Conservation (phyloP, 2,329 filamentous ascomycete genomes). For the Calcarisporium arbuscula region DNA sequence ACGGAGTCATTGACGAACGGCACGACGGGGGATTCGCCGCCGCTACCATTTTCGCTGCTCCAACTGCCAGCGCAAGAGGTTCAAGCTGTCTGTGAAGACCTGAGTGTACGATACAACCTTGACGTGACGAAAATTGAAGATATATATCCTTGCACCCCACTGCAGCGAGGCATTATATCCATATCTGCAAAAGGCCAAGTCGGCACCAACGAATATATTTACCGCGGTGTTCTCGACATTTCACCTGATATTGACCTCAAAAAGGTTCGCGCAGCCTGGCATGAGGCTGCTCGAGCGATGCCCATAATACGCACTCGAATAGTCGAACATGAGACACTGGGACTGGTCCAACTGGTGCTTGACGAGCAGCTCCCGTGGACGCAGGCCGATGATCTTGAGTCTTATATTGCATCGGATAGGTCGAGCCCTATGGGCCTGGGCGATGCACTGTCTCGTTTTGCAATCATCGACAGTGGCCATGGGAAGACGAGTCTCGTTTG, state of each 20-base stretch:
- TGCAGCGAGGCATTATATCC: constrained; percentile 30
- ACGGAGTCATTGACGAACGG: no score
- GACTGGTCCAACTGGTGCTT: neutral
- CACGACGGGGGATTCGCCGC: no score
- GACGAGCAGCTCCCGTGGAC: neutral
- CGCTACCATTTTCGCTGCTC: no score
- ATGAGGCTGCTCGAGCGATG: constrained; percentile 1
- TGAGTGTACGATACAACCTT: neutral
- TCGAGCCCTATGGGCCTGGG: neutral
- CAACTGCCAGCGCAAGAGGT: no score
- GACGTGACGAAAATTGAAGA: constrained; percentile 18
- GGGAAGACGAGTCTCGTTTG: neutral
- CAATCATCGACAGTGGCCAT: neutral
- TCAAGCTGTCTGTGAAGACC: no score
- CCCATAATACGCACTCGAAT: constrained; percentile 4
- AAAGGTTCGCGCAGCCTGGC: constrained; percentile 10
- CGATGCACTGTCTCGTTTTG: neutral
- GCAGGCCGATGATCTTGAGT: neutral
- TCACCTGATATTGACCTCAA: constrained; percentile 3
- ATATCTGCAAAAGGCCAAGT: constrained; percentile 17
- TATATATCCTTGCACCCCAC: constrained; percentile 27
- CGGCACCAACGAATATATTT: constrained; percentile 15
- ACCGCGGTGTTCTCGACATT: constrained; percentile 11
- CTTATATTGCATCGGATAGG: constrained; percentile 1
- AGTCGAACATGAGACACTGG: no score